Evolutionary conservation across 2,329 filamentous ascomycete species (phyloP).

Genomic region (Epichloe festucae): DNA sequence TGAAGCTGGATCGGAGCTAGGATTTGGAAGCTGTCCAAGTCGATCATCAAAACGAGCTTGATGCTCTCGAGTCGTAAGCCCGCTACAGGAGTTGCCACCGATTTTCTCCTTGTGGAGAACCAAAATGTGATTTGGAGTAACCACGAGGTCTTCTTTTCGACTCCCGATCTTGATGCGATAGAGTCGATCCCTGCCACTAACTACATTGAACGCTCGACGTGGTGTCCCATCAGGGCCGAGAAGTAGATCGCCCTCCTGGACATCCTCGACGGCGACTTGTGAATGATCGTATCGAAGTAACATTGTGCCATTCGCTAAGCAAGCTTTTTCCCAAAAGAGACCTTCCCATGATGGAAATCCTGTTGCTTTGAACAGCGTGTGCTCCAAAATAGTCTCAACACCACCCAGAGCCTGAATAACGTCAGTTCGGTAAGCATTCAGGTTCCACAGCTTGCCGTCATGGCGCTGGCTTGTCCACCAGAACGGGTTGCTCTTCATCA

Average conservation of each 20-base stretch:
- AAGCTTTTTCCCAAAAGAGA: constrained; percentile 71
- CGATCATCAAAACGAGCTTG: too few relatives aligned
- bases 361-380: constrained; percentile 92
- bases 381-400: constrained; percentile 95
- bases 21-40: too few relatives aligned
- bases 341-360: constrained; percentile 97
- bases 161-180: constrained; percentile 34
- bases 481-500: constrained; percentile 99
- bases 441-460: constrained; percentile 93
- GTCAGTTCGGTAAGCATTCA: constrained; percentile 92
- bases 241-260: constrained; percentile 34
- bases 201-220: constrained; percentile 36
- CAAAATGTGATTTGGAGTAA: constrained; percentile 35
- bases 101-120: constrained; percentile 26
- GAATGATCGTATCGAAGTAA: constrained; percentile 30
- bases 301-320: constrained; percentile 21
- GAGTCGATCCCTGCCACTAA: constrained; percentile 31
- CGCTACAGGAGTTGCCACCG: too few relatives aligned
- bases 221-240: constrained; percentile 34
- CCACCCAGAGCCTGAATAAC: constrained; percentile 92
- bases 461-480: constrained; percentile 98
- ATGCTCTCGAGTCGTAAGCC: too few relatives aligned
- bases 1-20: too few relatives aligned
- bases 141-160: constrained; percentile 32
- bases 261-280: constrained; percentile 33